phyloP scores from a whole-genome alignment of 139 green algal genomes.

The Spirogloea muscicola region DNA sequence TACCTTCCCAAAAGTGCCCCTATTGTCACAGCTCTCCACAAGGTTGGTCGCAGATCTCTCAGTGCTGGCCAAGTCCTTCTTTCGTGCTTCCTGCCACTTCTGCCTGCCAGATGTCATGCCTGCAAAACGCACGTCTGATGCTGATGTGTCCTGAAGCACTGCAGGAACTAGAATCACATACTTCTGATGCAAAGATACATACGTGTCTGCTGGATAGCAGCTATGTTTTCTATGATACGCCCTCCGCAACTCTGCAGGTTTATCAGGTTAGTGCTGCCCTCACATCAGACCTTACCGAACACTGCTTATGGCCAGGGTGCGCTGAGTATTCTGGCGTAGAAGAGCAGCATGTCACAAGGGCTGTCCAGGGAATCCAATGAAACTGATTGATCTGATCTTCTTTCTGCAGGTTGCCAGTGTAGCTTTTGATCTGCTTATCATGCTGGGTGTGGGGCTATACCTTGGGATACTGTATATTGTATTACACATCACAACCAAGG shows the following conservation, averaged over 20 bases:
- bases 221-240: slow-evolving; percentile 27
- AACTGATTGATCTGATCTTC: background rate
- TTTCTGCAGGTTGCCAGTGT: slow-evolving; percentile 37
- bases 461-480: slow-evolving; percentile 30
- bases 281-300: slow-evolving; percentile 1
- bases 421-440: slow-evolving; percentile 40
- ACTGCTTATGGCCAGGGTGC: background rate
- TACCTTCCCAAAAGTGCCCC: slow-evolving; percentile 29
- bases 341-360: background rate
- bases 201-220: slow-evolving; percentile 5
- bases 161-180: slow-evolving; percentile 12
- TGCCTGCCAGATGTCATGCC: background rate
- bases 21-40: slow-evolving; percentile 26
- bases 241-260: slow-evolving; percentile 5
- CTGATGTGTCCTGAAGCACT: background rate
- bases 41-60: too few relatives aligned
- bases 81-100: background rate
- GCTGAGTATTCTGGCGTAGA: background rate
- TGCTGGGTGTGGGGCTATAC: slow-evolving; percentile 32
- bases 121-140: background rate
- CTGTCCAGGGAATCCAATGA: background rate
- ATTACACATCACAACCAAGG: slow-evolving; percentile 43
- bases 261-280: slow-evolving; percentile 27
- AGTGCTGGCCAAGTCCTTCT: background rate
- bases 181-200: background rate